Evolutionary conservation across 1,284 basidiomycete genomes (phyloP).

Genomic region (Pseudozyma sp.): DNA sequence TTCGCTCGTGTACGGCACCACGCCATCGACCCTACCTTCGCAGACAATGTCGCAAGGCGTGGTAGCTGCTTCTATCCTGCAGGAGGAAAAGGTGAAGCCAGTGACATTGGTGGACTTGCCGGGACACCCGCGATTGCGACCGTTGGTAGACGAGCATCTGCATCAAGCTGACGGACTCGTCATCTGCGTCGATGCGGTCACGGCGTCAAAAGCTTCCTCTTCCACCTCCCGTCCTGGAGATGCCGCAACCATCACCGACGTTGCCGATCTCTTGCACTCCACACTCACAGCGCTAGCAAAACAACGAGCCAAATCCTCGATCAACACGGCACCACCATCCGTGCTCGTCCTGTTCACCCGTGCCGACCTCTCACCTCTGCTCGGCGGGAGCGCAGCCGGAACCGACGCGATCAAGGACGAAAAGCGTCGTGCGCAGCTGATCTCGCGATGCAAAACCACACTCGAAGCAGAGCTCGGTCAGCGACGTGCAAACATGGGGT

Average conservation of each 20-base stretch:
- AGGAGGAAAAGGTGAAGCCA: conserved; percentile 14
- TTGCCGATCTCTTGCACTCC: conserved; percentile 55
- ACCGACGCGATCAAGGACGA: conserved; percentile 49
- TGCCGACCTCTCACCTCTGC: conserved; percentile 62
- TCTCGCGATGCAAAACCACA: conserved; percentile 58
- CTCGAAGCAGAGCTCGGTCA: conserved; percentile 57
- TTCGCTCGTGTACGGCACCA: conserved; percentile 53
- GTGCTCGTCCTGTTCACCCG: conserved; percentile 63
- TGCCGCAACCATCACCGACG: conserved; percentile 45
- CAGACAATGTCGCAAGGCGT: conserved; percentile 50
- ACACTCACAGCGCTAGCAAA: conserved; percentile 53
- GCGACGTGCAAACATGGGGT: conserved; percentile 55
- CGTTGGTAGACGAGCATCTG: conserved; percentile 49
- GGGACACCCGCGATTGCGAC: conserved; percentile 60
- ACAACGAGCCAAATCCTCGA: conserved; percentile 16
- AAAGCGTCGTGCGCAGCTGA: conserved; percentile 57
- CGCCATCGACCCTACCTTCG: conserved; percentile 54
- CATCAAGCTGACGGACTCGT: conserved; percentile 58
- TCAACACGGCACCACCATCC: conserved; percentile 36
- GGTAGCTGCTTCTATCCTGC: conserved; percentile 5
- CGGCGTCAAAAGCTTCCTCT: conserved; percentile 51
- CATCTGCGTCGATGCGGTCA: conserved; percentile 64
- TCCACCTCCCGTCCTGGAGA: conserved; percentile 11
- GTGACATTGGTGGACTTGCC: conserved; percentile 60
- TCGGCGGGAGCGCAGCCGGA: conserved; percentile 41